Evolutionary conservation across 192 early-diverging fungal genomes (phyloP).

Genomic region (Coemansia sp.): DNA sequence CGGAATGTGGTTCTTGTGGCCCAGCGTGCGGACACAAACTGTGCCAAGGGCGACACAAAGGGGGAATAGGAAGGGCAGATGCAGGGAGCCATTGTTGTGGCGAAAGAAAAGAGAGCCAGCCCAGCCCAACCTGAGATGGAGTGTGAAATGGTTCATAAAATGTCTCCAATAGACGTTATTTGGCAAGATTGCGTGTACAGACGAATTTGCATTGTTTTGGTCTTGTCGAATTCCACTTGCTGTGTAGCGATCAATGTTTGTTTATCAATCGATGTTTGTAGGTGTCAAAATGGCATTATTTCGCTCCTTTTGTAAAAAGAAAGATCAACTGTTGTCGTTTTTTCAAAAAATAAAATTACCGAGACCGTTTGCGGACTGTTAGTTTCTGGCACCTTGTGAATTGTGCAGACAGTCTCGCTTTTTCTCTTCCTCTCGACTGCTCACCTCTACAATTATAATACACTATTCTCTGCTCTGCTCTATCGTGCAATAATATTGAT

Average conservation of each 20-base stretch:
- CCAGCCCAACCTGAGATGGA: no score
- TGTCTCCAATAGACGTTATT: no score
- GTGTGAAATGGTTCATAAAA: no score
- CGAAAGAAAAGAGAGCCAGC: no score
- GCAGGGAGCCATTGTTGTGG: constrained; percentile 4
- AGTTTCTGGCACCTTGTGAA: neutral
- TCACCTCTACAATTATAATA: neutral
- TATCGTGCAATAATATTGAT: neutral
- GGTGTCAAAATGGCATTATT: neutral
- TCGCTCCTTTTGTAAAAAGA: neutral
- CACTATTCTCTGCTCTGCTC: neutral
- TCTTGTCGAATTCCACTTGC: no score
- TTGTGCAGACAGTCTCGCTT: neutral
- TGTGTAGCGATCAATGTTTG: neutral
- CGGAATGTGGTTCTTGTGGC: constrained; percentile 46
- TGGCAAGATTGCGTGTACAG: no score
- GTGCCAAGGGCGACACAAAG: neutral
- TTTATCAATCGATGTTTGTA: constrained; percentile 1
- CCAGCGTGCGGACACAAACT: constrained; percentile 14
- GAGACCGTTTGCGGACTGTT: no score
- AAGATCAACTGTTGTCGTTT: neutral
- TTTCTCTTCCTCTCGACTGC: no score
- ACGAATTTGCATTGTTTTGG: no score
- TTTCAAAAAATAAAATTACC: no score
- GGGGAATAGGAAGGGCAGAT: neutral